Evolutionary conservation across 2,329 filamentous ascomycete species (phyloP).

Genomic region (Arthroderma uncinatum): DNA sequence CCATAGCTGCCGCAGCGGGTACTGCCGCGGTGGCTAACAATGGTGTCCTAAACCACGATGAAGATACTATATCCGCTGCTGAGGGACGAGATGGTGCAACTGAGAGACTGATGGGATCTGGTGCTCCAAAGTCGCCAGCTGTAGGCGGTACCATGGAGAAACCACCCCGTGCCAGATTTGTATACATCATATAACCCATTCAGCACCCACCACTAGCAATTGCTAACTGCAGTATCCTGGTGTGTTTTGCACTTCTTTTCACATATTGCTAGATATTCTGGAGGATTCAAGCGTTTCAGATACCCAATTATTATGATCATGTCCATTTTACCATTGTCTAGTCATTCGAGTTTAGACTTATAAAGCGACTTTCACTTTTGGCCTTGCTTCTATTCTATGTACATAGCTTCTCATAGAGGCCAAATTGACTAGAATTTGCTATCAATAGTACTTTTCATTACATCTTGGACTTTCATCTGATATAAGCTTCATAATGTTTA

Average conservation of each 20-base stretch:
- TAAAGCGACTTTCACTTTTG: neutral
- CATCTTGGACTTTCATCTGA: no score
- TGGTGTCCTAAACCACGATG: constrained; percentile 17
- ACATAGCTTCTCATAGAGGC: neutral
- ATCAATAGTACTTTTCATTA: no score
- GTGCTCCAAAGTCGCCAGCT: constrained; percentile 1
- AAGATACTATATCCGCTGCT: constrained; percentile 9
- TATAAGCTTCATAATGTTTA: no score
- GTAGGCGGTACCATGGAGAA: constrained; percentile 8
- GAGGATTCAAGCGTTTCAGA: neutral
- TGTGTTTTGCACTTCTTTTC: neutral
- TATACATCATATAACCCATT: constrained; percentile 13
- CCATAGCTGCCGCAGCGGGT: constrained; percentile 19
- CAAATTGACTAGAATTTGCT: no score
- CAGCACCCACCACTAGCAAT: neutral
- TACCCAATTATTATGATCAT: constrained; percentile 5
- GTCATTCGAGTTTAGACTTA: constrained; percentile 5
- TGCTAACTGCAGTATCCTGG: neutral
- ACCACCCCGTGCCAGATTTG: constrained; percentile 6
- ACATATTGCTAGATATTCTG: neutral
- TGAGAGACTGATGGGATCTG: constrained; percentile 13
- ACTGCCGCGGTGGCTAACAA: constrained; percentile 16
- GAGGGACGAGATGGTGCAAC: constrained; percentile 11
- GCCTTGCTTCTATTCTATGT: no score
- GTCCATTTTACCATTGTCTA: constrained; percentile 1